Base-by-base conservation (phyloP, 2,329 filamentous ascomycete genomes). In the Aspergillus flavus region DNA sequence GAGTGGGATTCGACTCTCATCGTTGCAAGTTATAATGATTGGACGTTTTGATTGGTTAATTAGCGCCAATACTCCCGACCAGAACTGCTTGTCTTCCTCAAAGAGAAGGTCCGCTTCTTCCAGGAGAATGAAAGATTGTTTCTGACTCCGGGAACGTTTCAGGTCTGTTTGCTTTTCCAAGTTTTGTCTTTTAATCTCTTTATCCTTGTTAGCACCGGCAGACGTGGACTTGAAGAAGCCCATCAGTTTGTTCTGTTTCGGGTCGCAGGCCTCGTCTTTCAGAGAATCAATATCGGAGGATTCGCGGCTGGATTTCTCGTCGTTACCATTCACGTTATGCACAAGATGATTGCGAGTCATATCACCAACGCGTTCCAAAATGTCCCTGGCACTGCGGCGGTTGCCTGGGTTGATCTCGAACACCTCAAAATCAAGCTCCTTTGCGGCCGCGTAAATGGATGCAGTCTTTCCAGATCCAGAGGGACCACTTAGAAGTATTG, bases 321-420 rank as follows among this genome's bases (percentile, higher is more conserved):
- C 76, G 65, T 61, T 75, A 36, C 70, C 64, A 41, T 73, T 70
- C 10, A 75, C 58, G 50, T 83, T 83, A 67, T 89, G 88, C 23
- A 99, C 94, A 1, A 97, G 85, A 77, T 99, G 95, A 71, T 99
- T 98, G 65, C 90, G 89, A 4, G 93, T 95, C 94, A 99, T 98
- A 77, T 99, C 93, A 46, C 95, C 96, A 52, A 99, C 92, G 69
- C 87, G 92, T 71, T 99, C 95, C 39, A 96, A 76, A 55, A 99
- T 89, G 71, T 99, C 95, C 75, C 90, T 95, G 36, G 94, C 94
- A 72, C 88, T 96, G 65, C 95, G 86, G 57, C 94, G 88, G 68
- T 87, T 92, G 64, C 92, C 88, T 0, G 94, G 82, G 72, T 96
- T 96, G 73, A 99, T 93, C 77, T 99, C 95, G 69, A 99, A 99